Evolutionary conservation across 2,329 filamentous ascomycete species (phyloP), one percentile per base, ranked within the genome.

Genomic region (Magnaporthiopsis rhizophila): DNA sequence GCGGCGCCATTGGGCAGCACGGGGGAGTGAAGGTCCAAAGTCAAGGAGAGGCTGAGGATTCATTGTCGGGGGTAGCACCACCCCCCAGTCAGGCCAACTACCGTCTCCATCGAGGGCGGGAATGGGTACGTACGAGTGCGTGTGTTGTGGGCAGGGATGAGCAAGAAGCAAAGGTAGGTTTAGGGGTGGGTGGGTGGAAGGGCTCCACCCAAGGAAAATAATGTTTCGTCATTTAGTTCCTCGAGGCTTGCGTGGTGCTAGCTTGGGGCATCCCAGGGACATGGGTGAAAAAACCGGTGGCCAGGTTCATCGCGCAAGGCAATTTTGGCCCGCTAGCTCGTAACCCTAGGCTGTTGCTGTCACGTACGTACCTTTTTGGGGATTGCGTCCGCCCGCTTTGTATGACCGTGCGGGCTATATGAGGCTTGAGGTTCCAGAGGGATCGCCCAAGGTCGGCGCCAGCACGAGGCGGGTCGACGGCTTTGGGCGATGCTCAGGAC

Each of bases 101-200:
- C 45, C 45, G 45, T 21, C 13, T n/a, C 45, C 45, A 53, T 53
- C 9, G 38, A 50, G 38, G 18, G 38, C 8, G 34, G 45, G 45
- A n/a, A 50, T 38, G 36, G 34, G 34, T 21, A 26, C 30, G 30
- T 30, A 30, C 30, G 30, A 30, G 6, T 30, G 30, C 4, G 30
- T 7, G 30, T 30, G 30, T 30, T 30, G 30, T 30, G 45, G 15
- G 45, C 21, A n/a, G 45, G 45, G 15, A 50, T 21, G 18, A 56
- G 45, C n/a, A 32, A 26, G 13, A 24, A 59, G 58, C 18, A n/a
- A 30, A 59, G 58, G 8, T 58, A 26, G 26, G 26, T 26, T 58
- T 59, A 12, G 26, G 58, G 58, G 58, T 59, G 32, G 58, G 18
- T 59, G 58, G 58, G 30, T 59, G 24, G 38, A 62, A 53, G 21